Base-by-base conservation (phyloP, 176 grass and related monocot species). In the Dendrocalamus sinicus region DNA sequence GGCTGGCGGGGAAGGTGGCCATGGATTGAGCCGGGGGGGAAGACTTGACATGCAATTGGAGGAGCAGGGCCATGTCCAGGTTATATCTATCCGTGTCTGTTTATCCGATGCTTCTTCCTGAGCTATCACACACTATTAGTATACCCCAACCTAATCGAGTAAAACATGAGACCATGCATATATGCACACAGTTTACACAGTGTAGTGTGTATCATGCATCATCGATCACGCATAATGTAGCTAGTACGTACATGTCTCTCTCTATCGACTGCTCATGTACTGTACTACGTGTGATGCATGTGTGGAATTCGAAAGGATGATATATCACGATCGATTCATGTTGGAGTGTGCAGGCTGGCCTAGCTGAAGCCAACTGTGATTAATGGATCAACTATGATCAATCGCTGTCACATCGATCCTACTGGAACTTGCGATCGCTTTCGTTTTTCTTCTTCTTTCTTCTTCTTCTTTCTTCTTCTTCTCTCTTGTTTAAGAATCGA, bases 1-100 rank as follows among this genome's bases (percentile, higher is more conserved):
- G 43, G 58, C 72, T 30, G 59, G 40, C 26, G 40, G 74, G 8
- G 58, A 78, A 46, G 15, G 41, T 20, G 72, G 51, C 64, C 68
- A 32, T 55, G 32, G 53, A 30, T 1, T 0, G 40, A 12, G 23
- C 9, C 16, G 61, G 73, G 35, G 37, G 88, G 83, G 77, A 86
- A 59, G 89, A 90, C 89, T 83, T 86, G 84, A 79, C 80, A 78
- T 83, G 79, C 70, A 82, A 90, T 86, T 83, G 88, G 79, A 57
- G 78, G 72, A 65, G 66, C 72, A 65, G 82, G 44, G n/a, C 19
- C 77, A 70, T 62, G 88, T 81, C 87, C 87, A 89, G 82, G 88
- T 80, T 84, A 66, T 73, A 72, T 67, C 32, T 66, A 46, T 26
- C 81, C 58, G 51, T 67, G 81, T 44, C 72, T 48, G 8, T 77